Evolutionary conservation across 768 basidiomycete species (phyloP), one percentile per base, ranked within the genome.

Genomic region (Collybia nuda): DNA sequence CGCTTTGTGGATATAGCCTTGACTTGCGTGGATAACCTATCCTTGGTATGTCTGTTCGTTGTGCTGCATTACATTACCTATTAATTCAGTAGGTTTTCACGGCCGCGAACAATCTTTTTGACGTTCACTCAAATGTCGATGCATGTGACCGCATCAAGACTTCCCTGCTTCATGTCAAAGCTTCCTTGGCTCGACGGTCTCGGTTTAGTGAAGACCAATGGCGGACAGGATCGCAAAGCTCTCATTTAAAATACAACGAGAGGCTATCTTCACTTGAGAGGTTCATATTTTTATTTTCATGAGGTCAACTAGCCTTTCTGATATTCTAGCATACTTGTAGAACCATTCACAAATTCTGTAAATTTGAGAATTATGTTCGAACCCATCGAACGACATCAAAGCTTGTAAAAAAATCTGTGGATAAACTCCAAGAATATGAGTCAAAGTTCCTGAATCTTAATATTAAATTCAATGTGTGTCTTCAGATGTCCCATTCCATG

Each of bases 371-470:
- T 14, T 8, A 32, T 3, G 42, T 58, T 29, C 49, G 48, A 28
- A 43, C 24, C 43, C 53, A 47, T 35, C 39, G 22, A 3, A 35
- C 38, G 18, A 50, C 50, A 11, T 54, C 47, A 18, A 51, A 21
- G 18, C 21, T 48, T 18, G 44, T 57, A 7, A 41, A 50, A 15
- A 60, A 41, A 17, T 37, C 40, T 7, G 55, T 70, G 29, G 53
- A 59, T 37, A 75, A 74, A 62, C 56, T 72, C 47, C 59, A 62
- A 47, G 63, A 74, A 57, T 72, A 72, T 61, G 72, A 74, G 56
- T 52, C 54, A 44, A 75, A 75, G 54, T 53, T 74, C 47, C 56
- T 58, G 35, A 66, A 74, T 57, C 63, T 75, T 26, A 62, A 67
- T 39, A 62, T 64, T 47, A 72, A 72, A 52, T 68, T 69, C 56